Evolutionary conservation across 176 grass and related monocot genomes (phyloP), one percentile per base, ranked within the genome.

Genomic region (Canna indica): DNA sequence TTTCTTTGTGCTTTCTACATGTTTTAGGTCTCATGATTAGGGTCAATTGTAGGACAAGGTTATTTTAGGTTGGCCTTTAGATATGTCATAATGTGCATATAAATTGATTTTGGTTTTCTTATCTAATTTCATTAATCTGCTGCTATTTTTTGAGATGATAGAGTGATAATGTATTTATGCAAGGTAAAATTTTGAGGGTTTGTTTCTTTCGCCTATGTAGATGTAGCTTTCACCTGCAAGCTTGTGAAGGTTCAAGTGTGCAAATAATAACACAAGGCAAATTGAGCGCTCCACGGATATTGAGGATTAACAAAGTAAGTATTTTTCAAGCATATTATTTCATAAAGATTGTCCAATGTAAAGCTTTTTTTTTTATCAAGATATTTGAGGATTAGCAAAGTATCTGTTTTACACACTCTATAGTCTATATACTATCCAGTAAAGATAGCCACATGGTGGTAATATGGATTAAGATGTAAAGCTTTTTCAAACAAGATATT

Each of bases 261-360:
- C 89, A 83, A 22, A 85, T 82, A 44, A 79, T 90, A 59, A 90
- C 89, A 73, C 89, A 99, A 79, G 94, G 89, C 22, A 99, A 99
- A 81, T 83, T 93, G 48, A 90, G 84, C 83, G 94, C 94, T 71
- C 89, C 89, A 24, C 84, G 89, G 47, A 99, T 99, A 81, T 73
- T 99, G 78, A 80, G 94, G 67, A 87, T 99, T 70, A 82, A 87
- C 73, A 99, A 99, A 85, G 94, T 96, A 90, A 89, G 77, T 71
- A 79, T n/a, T 70, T 45, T n/a, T n/a, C n/a, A n/a, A n/a, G n/a
- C n/a, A n/a, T n/a, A n/a, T n/a, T n/a, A n/a, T n/a, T n/a, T n/a
- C n/a, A n/a, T n/a, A n/a, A n/a, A n/a, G n/a, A n/a, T n/a, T n/a
- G n/a, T n/a, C n/a, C n/a, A n/a, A n/a, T n/a, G n/a, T n/a, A n/a